phyloP scores from a whole-genome alignment of 306 rosid genomes.

The Cucurbita ficifolia region DNA sequence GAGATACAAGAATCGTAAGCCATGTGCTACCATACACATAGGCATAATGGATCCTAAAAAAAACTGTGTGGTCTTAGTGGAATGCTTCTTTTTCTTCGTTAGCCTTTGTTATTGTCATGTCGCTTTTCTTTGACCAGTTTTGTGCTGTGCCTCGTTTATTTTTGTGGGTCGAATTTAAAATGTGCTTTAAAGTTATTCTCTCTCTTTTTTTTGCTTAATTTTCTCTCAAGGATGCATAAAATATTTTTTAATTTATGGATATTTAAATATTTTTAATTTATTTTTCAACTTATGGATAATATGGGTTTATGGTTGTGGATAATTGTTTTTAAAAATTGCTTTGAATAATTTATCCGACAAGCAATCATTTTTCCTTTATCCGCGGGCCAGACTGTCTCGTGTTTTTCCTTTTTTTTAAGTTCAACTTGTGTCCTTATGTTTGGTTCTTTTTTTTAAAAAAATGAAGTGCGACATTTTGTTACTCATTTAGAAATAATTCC shows the following conservation, averaged over 20 bases:
- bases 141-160: neutral
- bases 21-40: neutral
- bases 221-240: neutral
- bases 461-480: neutral
- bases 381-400: neutral
- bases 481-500: neutral
- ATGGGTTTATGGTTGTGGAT: too few relatives aligned
- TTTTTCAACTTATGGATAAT: too few relatives aligned
- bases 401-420: neutral
- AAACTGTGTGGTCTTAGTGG: neutral
- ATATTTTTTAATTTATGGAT: too few relatives aligned
- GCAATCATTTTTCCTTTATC: neutral
- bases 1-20: neutral
- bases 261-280: too few relatives aligned
- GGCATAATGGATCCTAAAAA: neutral
- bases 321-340: neutral
- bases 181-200: neutral
- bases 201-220: neutral
- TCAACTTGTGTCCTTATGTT: neutral
- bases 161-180: neutral
- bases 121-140: neutral
- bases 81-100: neutral
- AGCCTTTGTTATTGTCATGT: neutral
- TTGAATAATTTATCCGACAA: neutral
- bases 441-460: too few relatives aligned